Conservation (phyloP, 176 grass and related monocot genomes). For the Oryza officinalis region DNA sequence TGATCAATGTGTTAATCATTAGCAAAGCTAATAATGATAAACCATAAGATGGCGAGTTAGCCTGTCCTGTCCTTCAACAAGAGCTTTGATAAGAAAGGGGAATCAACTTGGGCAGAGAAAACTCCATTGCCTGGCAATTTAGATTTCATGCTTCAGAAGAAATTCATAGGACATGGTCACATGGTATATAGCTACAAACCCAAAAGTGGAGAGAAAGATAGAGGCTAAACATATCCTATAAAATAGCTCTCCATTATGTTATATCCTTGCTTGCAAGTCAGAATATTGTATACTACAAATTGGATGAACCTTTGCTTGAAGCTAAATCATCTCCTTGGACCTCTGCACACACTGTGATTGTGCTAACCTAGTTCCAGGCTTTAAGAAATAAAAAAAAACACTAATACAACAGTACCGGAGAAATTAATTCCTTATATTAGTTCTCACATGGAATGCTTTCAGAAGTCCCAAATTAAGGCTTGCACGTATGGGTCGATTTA, state of each 20-base stretch:
- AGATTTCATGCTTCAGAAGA: constrained; percentile 2
- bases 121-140: background rate
- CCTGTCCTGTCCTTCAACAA: constrained; percentile 21
- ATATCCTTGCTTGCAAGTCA: constrained; percentile 39
- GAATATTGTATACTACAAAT: background rate
- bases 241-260: background rate
- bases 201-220: background rate
- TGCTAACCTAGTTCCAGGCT: constrained; percentile 25
- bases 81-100: background rate
- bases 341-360: background rate
- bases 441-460: background rate
- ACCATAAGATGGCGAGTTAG: constrained; percentile 6
- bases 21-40: background rate
- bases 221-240: background rate
- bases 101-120: constrained; percentile 3
- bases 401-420: background rate
- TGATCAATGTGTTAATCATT: constrained; percentile 20
- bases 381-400: constrained; percentile 11
- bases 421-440: constrained; percentile 8
- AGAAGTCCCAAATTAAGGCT: constrained; percentile 40
- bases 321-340: constrained; percentile 38
- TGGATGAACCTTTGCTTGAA: constrained; percentile 43
- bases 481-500: constrained; percentile 28
- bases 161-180: background rate
- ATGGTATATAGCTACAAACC: background rate